phyloP scores from a whole-genome alignment of 1,284 basidiomycete genomes.

The Cystobasidium sp. region DNA sequence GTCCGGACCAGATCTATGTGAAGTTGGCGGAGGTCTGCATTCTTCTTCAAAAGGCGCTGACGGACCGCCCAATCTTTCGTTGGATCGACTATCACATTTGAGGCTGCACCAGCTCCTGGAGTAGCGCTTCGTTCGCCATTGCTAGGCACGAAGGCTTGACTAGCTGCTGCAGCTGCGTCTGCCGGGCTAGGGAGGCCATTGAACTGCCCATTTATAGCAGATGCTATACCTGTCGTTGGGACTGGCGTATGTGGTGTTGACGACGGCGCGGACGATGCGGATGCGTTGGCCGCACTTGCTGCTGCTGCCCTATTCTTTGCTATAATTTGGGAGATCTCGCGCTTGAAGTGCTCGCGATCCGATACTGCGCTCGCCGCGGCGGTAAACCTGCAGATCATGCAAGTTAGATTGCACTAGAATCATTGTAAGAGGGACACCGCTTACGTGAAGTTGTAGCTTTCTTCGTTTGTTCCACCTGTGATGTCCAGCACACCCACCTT shows the following conservation, averaged over 20 bases:
- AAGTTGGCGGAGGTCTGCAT: constrained; percentile 73
- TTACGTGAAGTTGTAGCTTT: constrained; percentile 76
- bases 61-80: constrained; percentile 59
- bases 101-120: not conserved
- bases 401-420: not conserved
- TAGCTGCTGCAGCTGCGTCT: constrained; percentile 21
- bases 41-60: constrained; percentile 76
- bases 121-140: constrained; percentile 23
- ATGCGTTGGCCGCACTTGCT: constrained; percentile 40
- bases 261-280: constrained; percentile 48
- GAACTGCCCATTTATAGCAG: constrained; percentile 29
- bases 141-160: constrained; percentile 11
- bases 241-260: constrained; percentile 40
- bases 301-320: constrained; percentile 62
- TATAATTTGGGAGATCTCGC: constrained; percentile 72
- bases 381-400: constrained; percentile 33
- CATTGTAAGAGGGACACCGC: not conserved
- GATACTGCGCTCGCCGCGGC: constrained; percentile 63
- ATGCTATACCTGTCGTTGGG: constrained; percentile 47
- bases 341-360: constrained; percentile 77
- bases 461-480: constrained; percentile 68
- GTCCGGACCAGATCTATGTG: constrained; percentile 84
- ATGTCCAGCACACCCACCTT: constrained; percentile 65
- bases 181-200: constrained; percentile 36
- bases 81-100: constrained; percentile 11